These are phyloP conservation scores for Alternaria gansuensis DNA, from an alignment of 2,329 filamentous ascomycete genomes.

Conservation along the genomic window DNA sequence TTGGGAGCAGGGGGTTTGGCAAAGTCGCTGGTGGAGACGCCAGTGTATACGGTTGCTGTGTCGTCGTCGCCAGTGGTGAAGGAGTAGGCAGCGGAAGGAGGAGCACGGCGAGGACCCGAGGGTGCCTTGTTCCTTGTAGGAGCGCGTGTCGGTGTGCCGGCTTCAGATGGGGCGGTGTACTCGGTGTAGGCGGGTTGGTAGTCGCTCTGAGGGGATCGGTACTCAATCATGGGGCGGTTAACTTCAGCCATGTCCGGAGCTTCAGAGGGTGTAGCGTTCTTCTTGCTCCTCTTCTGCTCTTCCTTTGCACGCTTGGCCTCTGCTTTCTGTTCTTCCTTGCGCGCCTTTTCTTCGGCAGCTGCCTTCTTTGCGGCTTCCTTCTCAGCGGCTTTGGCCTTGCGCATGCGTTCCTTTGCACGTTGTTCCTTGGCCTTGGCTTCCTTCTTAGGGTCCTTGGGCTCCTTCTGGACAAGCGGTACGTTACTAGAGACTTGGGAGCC, in stretches of 20 bases:
- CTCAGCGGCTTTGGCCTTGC: slow-evolving; percentile 56
- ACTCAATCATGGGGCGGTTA: slow-evolving; percentile 37
- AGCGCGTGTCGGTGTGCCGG: slow-evolving; percentile 25
- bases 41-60: slow-evolving; percentile 53
- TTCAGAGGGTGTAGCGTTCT: slow-evolving; percentile 43
- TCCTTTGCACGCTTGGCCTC: slow-evolving; percentile 51
- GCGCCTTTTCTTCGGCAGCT: slow-evolving; percentile 55
- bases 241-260: slow-evolving; percentile 43
- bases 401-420: slow-evolving; percentile 61
- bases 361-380: slow-evolving; percentile 48
- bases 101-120: slow-evolving; percentile 42
- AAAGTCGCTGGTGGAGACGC: slow-evolving; percentile 52
- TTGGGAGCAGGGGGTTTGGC: slow-evolving; percentile 29
- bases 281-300: slow-evolving; percentile 57
- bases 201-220: slow-evolving; percentile 26
- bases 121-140: slow-evolving; percentile 29
- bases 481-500: slow-evolving; percentile 54
- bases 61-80: slow-evolving; percentile 61
- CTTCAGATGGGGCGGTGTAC: slow-evolving; percentile 43
- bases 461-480: slow-evolving; percentile 56
- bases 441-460: slow-evolving; percentile 51
- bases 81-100: slow-evolving; percentile 56
- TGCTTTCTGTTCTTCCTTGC: slow-evolving; percentile 54
- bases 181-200: slow-evolving; percentile 40
- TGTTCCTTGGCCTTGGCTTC: slow-evolving; percentile 51